Conservation (phyloP, 2,329 filamentous ascomycete genomes). For the Chaetomium sp. region DNA sequence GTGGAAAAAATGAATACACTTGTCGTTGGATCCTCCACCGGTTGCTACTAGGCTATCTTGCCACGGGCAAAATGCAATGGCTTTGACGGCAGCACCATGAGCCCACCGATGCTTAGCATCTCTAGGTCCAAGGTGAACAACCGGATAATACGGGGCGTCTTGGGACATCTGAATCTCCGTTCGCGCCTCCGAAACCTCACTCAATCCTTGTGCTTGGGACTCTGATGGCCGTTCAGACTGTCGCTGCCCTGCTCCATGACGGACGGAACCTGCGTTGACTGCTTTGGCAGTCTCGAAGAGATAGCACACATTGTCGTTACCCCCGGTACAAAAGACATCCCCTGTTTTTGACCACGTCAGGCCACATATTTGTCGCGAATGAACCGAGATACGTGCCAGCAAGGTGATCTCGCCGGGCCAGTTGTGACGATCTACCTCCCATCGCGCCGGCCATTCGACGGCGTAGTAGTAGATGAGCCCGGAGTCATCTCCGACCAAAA, state of each 20-base stretch:
- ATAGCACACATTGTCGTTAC: constrained; percentile 85
- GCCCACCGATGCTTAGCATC: constrained; percentile 65
- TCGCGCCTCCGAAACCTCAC: constrained; percentile 14
- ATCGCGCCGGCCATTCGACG: constrained; percentile 71
- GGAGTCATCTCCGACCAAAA: constrained; percentile 77
- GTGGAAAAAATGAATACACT: constrained; percentile 94
- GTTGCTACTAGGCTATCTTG: constrained; percentile 80
- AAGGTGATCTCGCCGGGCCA: constrained; percentile 77
- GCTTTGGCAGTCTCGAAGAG: constrained; percentile 67
- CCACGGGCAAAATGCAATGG: constrained; percentile 96
- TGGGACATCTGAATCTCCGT: constrained; percentile 25
- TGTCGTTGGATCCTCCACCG: constrained; percentile 88
- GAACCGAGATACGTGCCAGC: constrained; percentile 68
- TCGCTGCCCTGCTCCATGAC: neutral
- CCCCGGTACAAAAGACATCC: constrained; percentile 73
- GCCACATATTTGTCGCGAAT: constrained; percentile 87
- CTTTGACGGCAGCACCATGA: constrained; percentile 87
- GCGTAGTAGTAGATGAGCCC: constrained; percentile 84
- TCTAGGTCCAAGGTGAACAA: constrained; percentile 46
- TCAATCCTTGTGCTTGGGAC: neutral
- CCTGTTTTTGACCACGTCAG: constrained; percentile 56
- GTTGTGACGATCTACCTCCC: constrained; percentile 55
- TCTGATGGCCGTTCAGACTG: neutral
- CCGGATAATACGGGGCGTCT: constrained; percentile 27
- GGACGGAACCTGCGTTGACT: constrained; percentile 24